Evolutionary conservation across 1,284 basidiomycete species (phyloP).

Genomic region (Leccinum fuscescens): DNA sequence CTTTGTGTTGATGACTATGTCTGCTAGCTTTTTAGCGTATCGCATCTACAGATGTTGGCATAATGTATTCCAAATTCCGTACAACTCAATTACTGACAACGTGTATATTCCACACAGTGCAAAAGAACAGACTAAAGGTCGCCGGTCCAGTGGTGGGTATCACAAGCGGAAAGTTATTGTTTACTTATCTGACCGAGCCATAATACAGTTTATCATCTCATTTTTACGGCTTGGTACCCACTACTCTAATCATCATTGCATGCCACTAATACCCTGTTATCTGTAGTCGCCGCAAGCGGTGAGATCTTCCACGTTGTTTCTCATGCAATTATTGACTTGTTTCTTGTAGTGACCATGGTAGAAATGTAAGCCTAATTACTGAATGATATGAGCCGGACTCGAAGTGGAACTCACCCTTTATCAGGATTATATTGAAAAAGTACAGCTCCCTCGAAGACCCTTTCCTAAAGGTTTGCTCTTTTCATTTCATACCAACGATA

Average conservation of each 20-base stretch:
- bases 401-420: not conserved
- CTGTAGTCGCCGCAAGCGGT: constrained; percentile 23
- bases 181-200: constrained; percentile 2
- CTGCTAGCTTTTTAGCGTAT: constrained; percentile 23
- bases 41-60: constrained; percentile 28
- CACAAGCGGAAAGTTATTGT: not conserved
- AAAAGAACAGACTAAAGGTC: constrained; percentile 12
- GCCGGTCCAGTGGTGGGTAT: constrained; percentile 21
- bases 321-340: not conserved
- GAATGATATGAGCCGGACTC: not conserved
- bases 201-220: constrained; percentile 15
- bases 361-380: constrained; percentile 20
- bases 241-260: not conserved
- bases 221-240: constrained; percentile 22
- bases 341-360: constrained; percentile 15
- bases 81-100: not conserved
- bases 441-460: constrained; percentile 14
- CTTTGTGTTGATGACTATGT: constrained; percentile 3
- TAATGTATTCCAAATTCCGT: not conserved
- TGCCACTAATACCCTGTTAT: not conserved
- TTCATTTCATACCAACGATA: not conserved
- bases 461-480: constrained; percentile 15
- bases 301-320: not conserved
- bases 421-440: constrained; percentile 15
- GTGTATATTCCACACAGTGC: constrained; percentile 11